Evolutionary conservation across 108 stramenopile genomes (phyloP), one percentile per base, ranked within the genome.

Genomic region (Aureococcus anophagefferens): DNA sequence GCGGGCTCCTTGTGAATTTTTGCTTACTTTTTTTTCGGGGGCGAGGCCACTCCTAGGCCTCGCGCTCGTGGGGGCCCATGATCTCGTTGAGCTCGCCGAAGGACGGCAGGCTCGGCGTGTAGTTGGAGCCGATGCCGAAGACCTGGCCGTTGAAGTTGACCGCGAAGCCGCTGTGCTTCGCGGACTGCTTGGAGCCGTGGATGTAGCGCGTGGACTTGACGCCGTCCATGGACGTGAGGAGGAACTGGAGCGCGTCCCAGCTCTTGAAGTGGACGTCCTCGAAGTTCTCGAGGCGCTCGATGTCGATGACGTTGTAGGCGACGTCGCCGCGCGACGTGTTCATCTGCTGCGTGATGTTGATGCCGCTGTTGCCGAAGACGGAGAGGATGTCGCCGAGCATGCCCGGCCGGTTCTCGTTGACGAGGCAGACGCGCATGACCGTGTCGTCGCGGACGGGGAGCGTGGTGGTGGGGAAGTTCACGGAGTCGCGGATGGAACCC

Each of bases 341-440:
- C 74, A 94, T 90, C 81, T 94, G 94, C 76, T 94, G 94, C 65
- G 89, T 40, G 80, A 94, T 93, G 74, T 94, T 94, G 71, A 94
- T 75, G 34, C 82, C 73, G 36, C 79, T 81, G 30, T 69, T 64
- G 25, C 89, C 89, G 82, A 94, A 85, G 29, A 80, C 85, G 66
- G 89, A 88, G 29, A 89, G 88, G 72, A 94, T 94, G 65, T 86
- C 72, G 63, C 90, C 89, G 64, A 94, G 51, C 75, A 87, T 87
- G 65, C 91, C 94, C 5, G 94, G 89, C 51, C 81, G 71, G 76
- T 94, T 94, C 71, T 88, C 81, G 84, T 92, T 94, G 29, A 94
- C 90, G 30, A 94, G 84, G 18, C 91, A 86, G 67, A 94, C 84
- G 40, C 93, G 85, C 66, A 91, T 86, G 59, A 87, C 72, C 45